A percentile compares a stretch with the other conserved stretches of the same genome.
These are phyloP conservation scores for Pseudogymnoascus destructans DNA, from an alignment of 2,329 filamentous ascomycete species.

Conservation along the genomic window DNA sequence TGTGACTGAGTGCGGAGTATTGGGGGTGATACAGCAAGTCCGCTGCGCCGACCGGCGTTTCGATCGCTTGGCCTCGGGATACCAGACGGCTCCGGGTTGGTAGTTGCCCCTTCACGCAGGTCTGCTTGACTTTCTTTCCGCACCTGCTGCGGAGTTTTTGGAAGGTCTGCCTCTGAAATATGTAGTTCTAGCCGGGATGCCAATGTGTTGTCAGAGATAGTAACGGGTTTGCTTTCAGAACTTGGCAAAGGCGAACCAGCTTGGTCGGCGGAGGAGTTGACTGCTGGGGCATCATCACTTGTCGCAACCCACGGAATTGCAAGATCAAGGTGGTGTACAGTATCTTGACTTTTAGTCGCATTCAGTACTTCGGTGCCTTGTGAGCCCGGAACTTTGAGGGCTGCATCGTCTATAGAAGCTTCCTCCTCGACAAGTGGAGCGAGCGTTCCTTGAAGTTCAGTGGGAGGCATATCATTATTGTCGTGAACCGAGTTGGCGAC, in stretches of 20 bases:
- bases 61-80: conserved; percentile 25
- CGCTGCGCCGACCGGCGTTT: conserved; percentile 17
- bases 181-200: background rate
- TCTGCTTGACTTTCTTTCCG: conserved; percentile 16
- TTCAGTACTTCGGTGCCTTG: background rate
- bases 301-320: conserved; percentile 29
- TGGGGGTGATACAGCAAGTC: conserved; percentile 21
- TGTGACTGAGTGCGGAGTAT: conserved; percentile 26
- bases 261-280: background rate
- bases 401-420: background rate
- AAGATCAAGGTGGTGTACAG: conserved; percentile 47
- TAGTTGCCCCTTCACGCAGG: conserved; percentile 12
- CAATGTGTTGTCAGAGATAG: background rate
- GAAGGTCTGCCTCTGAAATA: conserved; percentile 17
- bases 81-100: conserved; percentile 19
- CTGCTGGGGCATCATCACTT: background rate
- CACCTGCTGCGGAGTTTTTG: conserved; percentile 24
- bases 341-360: background rate
- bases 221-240: background rate
- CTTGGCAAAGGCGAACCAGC: background rate
- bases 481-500: background rate
- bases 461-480: background rate
- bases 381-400: background rate
- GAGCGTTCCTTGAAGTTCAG: background rate
- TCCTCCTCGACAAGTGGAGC: background rate